phyloP scores from a whole-genome alignment of 225 moss, liverwort and hornwort species.

The Asterella californica region DNA sequence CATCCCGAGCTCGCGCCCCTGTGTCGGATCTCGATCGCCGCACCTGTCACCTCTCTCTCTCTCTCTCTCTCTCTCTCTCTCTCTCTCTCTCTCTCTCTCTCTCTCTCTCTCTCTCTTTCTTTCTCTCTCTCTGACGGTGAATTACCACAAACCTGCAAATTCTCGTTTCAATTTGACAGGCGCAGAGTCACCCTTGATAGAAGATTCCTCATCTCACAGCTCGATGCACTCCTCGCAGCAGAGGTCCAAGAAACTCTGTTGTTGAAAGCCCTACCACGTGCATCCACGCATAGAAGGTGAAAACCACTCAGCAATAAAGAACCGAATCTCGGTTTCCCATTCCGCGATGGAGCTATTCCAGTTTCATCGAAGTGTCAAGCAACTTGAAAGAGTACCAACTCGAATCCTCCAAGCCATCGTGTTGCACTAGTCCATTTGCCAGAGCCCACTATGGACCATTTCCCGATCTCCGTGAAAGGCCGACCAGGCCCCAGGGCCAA shows the following conservation, averaged over 20 bases:
- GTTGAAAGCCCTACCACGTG: background rate
- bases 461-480: background rate
- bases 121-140: background rate
- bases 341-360: background rate
- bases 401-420: background rate
- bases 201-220: conserved; percentile 2
- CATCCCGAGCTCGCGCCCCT: background rate
- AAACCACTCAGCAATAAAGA: too few species aligned
- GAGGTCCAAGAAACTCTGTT: background rate
- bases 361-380: background rate
- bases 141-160: background rate
- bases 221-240: background rate
- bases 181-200: background rate
- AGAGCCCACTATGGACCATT: background rate
- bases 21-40: background rate
- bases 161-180: background rate
- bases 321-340: background rate
- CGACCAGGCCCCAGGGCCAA: background rate
- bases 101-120: background rate
- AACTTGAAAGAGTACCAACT: background rate
- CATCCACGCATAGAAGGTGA: background rate
- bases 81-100: background rate
- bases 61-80: background rate
- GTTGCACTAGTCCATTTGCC: background rate
- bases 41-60: background rate